A percentile compares a stretch with the other conserved stretches of the same genome.
phyloP scores from a whole-genome alignment of 257 asterid genomes.

The Solanum chiquidenum region DNA sequence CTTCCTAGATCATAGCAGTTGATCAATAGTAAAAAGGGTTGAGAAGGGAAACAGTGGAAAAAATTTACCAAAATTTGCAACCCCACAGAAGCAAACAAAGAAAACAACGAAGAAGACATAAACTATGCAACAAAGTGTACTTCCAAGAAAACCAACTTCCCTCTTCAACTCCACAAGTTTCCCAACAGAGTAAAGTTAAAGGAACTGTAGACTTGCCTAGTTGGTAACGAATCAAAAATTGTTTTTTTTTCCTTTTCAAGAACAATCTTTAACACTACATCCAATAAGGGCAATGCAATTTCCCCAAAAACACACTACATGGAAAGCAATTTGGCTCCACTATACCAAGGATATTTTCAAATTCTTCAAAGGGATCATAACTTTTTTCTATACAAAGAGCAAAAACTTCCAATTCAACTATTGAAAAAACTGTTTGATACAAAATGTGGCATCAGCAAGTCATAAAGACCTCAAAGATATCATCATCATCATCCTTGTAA shows the following conservation, averaged over 20 bases:
- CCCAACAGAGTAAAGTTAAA: slow-evolving; percentile 19
- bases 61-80: slow-evolving; percentile 22
- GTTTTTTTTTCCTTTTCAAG: slow-evolving; percentile 8
- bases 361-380: neutral
- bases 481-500: neutral
- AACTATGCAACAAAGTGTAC: slow-evolving; percentile 26
- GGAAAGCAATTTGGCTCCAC: neutral
- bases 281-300: neutral
- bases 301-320: neutral
- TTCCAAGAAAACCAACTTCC: slow-evolving; percentile 14
- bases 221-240: slow-evolving; percentile 32
- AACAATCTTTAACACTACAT: neutral
- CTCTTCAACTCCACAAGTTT: slow-evolving; percentile 9
- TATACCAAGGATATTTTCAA: neutral
- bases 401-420: slow-evolving; percentile 1
- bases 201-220: slow-evolving; percentile 23
- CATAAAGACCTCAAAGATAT: neutral
- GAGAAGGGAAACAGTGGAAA: neutral
- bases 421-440: neutral
- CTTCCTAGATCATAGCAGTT: neutral
- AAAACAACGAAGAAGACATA: slow-evolving; percentile 6
- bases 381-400: neutral
- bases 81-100: neutral
- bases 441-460: neutral
- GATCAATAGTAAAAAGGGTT: neutral